Base-by-base conservation (phyloP, 78 protist species). In the Dictyostelium brefeldianum region DNA sequence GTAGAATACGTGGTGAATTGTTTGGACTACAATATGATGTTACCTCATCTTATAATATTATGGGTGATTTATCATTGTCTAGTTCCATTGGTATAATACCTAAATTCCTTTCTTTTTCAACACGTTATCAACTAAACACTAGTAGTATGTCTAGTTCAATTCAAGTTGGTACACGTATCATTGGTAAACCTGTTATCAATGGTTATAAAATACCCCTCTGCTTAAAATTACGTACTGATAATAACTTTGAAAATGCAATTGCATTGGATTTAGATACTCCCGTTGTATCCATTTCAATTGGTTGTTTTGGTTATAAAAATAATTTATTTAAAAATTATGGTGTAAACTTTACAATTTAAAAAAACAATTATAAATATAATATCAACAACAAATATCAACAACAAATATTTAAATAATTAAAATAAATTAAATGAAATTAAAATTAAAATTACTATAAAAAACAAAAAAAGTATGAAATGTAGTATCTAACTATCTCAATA, bases 101-200 rank as follows among this genome's bases (percentile, higher is more conserved):
- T 7, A 29, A 78, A 29, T 15, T 1, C 22, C 31, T 87, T 14
- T 87, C 93, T 7, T 50, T 87, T 48, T 70, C 93, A 18, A 77
- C 84, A n/a, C 84, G 93, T 65, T 87, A 20, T 84, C 57, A 69
- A 31, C n/a, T 87, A 47, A 87, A 87, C 64, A 87, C 93, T 12
- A 87, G 56, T 71, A 77, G 27, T 31, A 64, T 87, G 46, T 9
- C 27, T 17, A 71, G 81, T 12, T n/a, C 2, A n/a, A 15, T 59
- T 7, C 69, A 87, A 31, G 3, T 87, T n/a, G 93, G 93, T n/a
- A 25, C 84, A 8, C 36, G 31, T 17, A 54, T 83, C 56, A 51
- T 11, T 25, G 14, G 31, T n/a, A 20, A 36, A 43, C 79, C 79
- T 6, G 5, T 22, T 1, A 36, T 78, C 22, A 2, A 27, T 15